A percentile compares a stretch with the other conserved stretches of the same genome.
These are phyloP conservation scores for Cymodocea nodosa DNA, from an alignment of 116 monocot genomes.

Conservation along the genomic window DNA sequence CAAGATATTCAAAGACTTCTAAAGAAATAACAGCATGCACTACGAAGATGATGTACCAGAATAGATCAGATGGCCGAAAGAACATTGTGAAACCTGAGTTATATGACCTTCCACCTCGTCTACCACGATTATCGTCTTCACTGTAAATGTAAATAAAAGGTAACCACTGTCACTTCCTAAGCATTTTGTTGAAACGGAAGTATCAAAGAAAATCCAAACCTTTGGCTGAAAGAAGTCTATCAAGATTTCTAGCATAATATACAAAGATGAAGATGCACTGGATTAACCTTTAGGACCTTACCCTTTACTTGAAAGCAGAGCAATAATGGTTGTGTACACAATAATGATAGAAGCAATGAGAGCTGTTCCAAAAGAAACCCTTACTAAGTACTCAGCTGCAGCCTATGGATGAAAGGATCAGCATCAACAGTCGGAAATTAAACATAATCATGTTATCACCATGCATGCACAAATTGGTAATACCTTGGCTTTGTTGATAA, in stretches of 20 bases:
- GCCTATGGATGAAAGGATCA: slow-evolving; percentile 26
- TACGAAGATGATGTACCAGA: slow-evolving; percentile 40
- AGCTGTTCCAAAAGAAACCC: slow-evolving; percentile 91
- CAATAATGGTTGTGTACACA: slow-evolving; percentile 92
- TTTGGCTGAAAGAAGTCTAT: too few relatives aligned
- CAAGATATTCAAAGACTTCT: too few relatives aligned
- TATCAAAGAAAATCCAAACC: too few relatives aligned
- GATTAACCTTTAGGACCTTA: slow-evolving; percentile 6
- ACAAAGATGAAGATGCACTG: too few relatives aligned
- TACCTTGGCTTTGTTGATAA: slow-evolving; percentile 85
- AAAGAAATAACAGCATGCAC: too few relatives aligned
- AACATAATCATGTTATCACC: neutral
- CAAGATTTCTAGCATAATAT: too few relatives aligned
- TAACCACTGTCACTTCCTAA: too few relatives aligned
- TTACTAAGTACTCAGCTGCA: slow-evolving; percentile 67
- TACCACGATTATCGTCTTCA: slow-evolving; percentile 86
- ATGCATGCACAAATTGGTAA: neutral
- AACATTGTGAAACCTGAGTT: slow-evolving; percentile 46
- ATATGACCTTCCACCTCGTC: slow-evolving; percentile 80
- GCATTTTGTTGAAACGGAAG: too few relatives aligned
- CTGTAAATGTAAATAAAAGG: slow-evolving; percentile 19
- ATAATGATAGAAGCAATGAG: slow-evolving; percentile 87
- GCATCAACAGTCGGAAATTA: neutral
- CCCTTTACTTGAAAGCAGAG: slow-evolving; percentile 79
- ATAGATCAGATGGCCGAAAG: slow-evolving; percentile 74